Percentiles rank a stretch among this genome's conserved stretches.
phyloP scores from a whole-genome alignment of 345 rosid species.

The Psidium friedrichsthalianum region DNA sequence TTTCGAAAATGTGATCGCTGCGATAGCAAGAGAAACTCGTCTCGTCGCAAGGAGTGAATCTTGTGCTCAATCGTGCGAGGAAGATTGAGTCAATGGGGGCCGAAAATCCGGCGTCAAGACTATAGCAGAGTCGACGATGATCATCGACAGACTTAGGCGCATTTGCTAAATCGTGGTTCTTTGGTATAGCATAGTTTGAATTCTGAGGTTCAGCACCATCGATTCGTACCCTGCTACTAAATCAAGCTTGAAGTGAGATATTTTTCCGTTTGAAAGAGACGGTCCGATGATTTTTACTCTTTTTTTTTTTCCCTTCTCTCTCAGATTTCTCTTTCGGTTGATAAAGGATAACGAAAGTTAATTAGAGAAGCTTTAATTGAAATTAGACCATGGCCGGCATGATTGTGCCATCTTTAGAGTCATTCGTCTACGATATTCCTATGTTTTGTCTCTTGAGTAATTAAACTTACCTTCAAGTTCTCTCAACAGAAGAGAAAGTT shows the following conservation, averaged over 20 bases:
- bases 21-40: neutral
- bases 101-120: no score
- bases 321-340: neutral
- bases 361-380: neutral
- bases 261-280: neutral
- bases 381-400: neutral
- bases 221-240: neutral
- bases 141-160: neutral
- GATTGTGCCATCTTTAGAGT: neutral
- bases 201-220: neutral
- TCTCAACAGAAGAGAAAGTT: neutral
- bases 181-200: neutral
- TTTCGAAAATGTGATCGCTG: neutral
- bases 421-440: neutral
- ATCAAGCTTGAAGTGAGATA: neutral
- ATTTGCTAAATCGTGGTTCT: neutral
- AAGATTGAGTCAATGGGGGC: neutral
- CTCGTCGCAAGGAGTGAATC: neutral
- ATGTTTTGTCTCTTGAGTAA: neutral
- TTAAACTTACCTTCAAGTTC: neutral
- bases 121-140: neutral
- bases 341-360: neutral
- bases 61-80: neutral
- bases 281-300: neutral
- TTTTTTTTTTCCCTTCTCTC: neutral